These are phyloP conservation scores for Pleoardoris graminearum DNA, from an alignment of 2,329 filamentous ascomycete species.

Conservation along the genomic window DNA sequence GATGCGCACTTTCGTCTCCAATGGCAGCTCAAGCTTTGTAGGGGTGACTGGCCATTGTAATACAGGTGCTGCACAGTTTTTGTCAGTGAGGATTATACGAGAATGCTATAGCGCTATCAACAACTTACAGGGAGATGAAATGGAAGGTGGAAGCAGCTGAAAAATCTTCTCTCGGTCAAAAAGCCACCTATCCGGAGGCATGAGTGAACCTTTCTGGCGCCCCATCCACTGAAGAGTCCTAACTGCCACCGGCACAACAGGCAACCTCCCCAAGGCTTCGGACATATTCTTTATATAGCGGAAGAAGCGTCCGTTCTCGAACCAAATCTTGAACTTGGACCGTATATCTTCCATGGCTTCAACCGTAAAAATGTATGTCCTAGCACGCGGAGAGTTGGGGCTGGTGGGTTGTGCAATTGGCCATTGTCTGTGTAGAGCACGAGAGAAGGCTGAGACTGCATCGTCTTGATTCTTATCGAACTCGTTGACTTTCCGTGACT, in stretches of 20 bases:
- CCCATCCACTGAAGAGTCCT: too few relatives aligned
- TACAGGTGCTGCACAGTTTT: too few relatives aligned
- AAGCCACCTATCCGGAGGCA: too few relatives aligned
- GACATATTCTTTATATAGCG: constrained; percentile 27
- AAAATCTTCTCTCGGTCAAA: too few relatives aligned
- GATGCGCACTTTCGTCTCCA: background rate
- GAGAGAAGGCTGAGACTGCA: constrained; percentile 17
- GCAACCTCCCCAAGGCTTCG: constrained; percentile 3
- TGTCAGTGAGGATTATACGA: too few relatives aligned
- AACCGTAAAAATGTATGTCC: constrained; percentile 19
- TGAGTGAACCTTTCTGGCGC: too few relatives aligned
- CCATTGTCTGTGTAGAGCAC: constrained; percentile 25
- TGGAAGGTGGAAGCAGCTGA: too few relatives aligned
- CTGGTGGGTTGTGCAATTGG: constrained; percentile 13
- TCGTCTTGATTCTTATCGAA: constrained; percentile 10
- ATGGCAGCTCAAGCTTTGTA: background rate
- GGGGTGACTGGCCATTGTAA: too few relatives aligned
- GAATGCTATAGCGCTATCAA: too few relatives aligned
- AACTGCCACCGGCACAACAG: background rate
- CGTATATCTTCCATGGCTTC: constrained; percentile 23
- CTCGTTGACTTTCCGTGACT: constrained; percentile 7
- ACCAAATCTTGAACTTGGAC: constrained; percentile 22
- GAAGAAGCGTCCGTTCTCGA: constrained; percentile 48
- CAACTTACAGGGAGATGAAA: too few relatives aligned
- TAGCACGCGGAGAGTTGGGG: constrained; percentile 7